Evolutionary conservation across 2,329 filamentous ascomycete species (phyloP), one percentile per base, ranked within the genome.

Genomic region (Talaromyces sp.): DNA sequence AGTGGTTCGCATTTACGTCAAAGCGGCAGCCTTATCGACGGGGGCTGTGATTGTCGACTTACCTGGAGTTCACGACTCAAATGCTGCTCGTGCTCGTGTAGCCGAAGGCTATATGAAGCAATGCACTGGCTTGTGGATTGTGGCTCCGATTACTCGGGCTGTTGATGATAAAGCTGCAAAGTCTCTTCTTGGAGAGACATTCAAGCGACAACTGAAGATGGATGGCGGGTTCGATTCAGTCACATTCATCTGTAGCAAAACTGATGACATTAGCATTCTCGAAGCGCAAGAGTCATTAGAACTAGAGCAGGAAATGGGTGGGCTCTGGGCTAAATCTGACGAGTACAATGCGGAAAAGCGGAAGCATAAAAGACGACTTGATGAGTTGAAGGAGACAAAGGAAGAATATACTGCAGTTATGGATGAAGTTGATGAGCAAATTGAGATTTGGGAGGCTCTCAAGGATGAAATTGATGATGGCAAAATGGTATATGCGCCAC

Each of bases 321-420:
- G 67, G 1, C 60, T 64, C 31, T 70, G 66, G 66, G 66, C 64
- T 8, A 66, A 70, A 52, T 62, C 62, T 16, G 68, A 71, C 37
- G 59, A 64, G 22, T 58, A 70, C 16, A 43, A 22, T 6, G 52
- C 56, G n/a, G 65, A 65, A 49, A 65, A 50, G 22, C 61, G 66
- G 22, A 10, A 90, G 74, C 79, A 90, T 37, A 87, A 91, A 75
- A 86, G 89, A 70, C 85, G 88, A 72, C 79, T 90, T 7, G 86
- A 89, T 3, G 84, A 87, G 66, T 81, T 86, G 54, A 86, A 84
- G 70, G 66, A 72, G 5, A 63, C 67, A 10, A 84, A 85, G 47
- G 81, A 81, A 16, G 80, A 86, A 57, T 79, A 77, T 64, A 68
- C 69, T 8, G 71, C 76, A 3, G 68, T 72, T 0, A 68, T 78